Conservation (phyloP, 2,329 filamentous ascomycete species). For the Paraconiothyrium sp. region DNA sequence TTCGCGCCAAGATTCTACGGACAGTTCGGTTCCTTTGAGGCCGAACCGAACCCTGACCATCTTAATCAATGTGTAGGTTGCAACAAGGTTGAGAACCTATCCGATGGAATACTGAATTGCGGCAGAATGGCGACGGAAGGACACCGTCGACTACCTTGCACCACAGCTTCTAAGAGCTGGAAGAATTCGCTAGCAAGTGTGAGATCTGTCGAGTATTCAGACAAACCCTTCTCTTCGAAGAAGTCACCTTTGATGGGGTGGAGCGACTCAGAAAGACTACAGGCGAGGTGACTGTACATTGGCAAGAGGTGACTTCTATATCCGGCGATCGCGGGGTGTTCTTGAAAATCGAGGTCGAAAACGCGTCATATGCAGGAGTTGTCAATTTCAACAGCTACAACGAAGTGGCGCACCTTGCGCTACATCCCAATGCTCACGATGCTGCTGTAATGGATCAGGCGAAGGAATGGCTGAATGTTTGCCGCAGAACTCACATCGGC, state of each 20-base stretch:
- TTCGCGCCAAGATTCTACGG: no score
- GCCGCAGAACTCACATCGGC: conserved; percentile 14
- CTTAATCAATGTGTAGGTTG: conserved; percentile 19
- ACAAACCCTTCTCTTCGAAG: conserved; percentile 18
- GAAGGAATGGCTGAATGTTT: conserved; percentile 16
- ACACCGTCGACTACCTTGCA: conserved; percentile 2
- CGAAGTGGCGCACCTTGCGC: conserved; percentile 16
- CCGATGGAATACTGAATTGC: conserved; percentile 7
- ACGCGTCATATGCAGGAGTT: conserved; percentile 10
- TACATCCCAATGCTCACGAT: conserved; percentile 8
- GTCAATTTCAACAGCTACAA: conserved; percentile 18
- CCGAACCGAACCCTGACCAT: conserved; percentile 13
- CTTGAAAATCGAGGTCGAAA: conserved; percentile 12
- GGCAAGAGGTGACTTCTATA: conserved; percentile 6
- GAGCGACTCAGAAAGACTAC: not conserved
- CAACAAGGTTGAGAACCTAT: conserved; percentile 18
- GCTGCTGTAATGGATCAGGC: conserved; percentile 15
- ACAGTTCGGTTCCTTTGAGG: no score
- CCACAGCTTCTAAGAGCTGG: conserved; percentile 19
- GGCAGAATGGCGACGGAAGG: not conserved
- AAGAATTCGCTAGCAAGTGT: conserved; percentile 17
- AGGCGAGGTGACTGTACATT: conserved; percentile 13
- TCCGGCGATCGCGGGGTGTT: not conserved
- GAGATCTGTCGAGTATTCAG: conserved; percentile 17
- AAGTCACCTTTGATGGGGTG: conserved; percentile 19